Base-by-base conservation (phyloP, 306 rosid genomes). In the Mimosa bimucronata region DNA sequence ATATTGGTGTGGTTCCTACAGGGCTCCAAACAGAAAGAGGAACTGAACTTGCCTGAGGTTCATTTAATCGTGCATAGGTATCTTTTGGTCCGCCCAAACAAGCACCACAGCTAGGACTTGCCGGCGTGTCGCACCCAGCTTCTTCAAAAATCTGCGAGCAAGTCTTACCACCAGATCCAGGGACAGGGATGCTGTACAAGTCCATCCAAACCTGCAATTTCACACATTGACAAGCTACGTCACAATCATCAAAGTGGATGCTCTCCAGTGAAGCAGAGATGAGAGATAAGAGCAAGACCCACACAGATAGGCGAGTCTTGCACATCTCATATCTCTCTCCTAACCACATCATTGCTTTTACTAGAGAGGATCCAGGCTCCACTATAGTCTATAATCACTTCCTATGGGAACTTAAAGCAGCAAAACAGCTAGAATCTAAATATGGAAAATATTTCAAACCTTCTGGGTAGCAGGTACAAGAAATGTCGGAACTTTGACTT, bases 51-150 rank as follows among this genome's bases (percentile, higher is more conserved):
- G 85, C 98, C 97, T 83, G 73, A 50, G 96, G 87, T 83, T 91
- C 96, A 66, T 95, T 95, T 90, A 95, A 70, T 48, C 99, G 96
- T 11, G 96, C 98, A 30, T 95, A 90, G 2, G 98, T 95, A 83
- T 93, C 98, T 85, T 80, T 88, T 2, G 98, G 98, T 77, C 98
- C 98, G 78, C 98, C 98, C 89, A 95, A 79, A 89, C 98, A 95
- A 86, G 98, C 98, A 65, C 90, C 98, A 46, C 98, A 95, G 80
- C 85, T 89, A 75, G 98, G 98, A 89, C 97, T 95, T 45, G 98
- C 96, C 29, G 98, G 98, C 14, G 98, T 86, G 87, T 95, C 98
- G 55, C 99, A 95, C n/a, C 98, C 98, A 80, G 96, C 98, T 89
- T 95, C 98, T 87, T 95, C 98, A 55, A 95, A 95, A 86, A 95